phyloP scores from a whole-genome alignment of 2,329 filamentous ascomycete genomes.

The Colletotrichum horii region DNA sequence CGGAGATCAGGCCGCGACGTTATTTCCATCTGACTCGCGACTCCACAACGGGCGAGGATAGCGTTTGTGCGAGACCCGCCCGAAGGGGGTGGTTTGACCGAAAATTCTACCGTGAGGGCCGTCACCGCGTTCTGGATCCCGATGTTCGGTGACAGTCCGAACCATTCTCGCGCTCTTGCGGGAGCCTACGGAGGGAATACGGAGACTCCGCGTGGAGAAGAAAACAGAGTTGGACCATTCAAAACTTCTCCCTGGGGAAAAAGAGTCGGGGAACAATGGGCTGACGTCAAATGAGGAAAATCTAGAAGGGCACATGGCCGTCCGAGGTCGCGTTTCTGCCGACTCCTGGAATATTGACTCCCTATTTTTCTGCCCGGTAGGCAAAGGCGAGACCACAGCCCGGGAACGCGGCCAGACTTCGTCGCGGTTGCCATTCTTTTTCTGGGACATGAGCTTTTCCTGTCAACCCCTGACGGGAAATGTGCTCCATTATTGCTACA shows the following conservation, averaged over 20 bases:
- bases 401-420: background rate
- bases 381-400: background rate
- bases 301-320: background rate
- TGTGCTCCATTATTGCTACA: background rate
- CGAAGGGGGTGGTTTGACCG: slow-evolving; percentile 1
- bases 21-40: background rate
- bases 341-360: background rate
- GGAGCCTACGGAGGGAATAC: background rate
- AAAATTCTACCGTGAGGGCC: background rate
- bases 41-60: background rate
- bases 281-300: slow-evolving; percentile 1
- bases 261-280: background rate
- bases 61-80: slow-evolving; percentile 4
- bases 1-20: background rate
- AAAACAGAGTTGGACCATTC: background rate
- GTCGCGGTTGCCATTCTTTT: background rate
- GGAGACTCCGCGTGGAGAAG: slow-evolving; percentile 7
- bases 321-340: background rate
- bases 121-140: slow-evolving; percentile 6
- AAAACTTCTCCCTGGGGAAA: background rate
- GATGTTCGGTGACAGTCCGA: slow-evolving; percentile 6
- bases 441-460: background rate
- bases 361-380: background rate
- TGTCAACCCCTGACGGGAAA: background rate
- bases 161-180: background rate